Evolutionary conservation across 192 early-diverging fungal species (phyloP), one percentile per base, ranked within the genome.

Genomic region (Physocladia obscura): DNA sequence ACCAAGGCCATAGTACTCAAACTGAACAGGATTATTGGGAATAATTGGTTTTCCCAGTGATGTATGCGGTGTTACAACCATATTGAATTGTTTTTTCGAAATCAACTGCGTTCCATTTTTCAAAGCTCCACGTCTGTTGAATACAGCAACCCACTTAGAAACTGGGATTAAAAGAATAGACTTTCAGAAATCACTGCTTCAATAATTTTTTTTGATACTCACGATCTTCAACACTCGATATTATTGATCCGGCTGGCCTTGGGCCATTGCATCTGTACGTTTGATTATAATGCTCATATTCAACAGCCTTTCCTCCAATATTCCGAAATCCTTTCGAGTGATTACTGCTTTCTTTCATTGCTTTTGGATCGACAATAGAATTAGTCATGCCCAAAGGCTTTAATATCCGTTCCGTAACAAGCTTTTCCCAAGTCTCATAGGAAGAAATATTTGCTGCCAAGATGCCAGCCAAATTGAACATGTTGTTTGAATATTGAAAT

Each of bases 401-500:
- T 8, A 71, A 29, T 5, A 71, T 47, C 15, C 48, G 36, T n/a
- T 38, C 29, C n/a, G 19, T 11, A 29, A 71, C 49, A 6, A 61
- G 34, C 2, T 48, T 13, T 3, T 71, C 27, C 69, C 69, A 71
- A 22, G 44, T 44, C 4, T 6, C 19, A 5, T 34, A 31, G 21
- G 30, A 21, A 32, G 58, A 58, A 21, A 47, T 44, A 4, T 54
- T 55, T 54, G 22, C 71, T 5, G 62, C 61, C 13, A 73, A 39
- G 5, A 11, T 29, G 2, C 71, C 71, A 47, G 71, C 71, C 13
- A 73, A 34, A 13, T n/a, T 47, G 31, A 56, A 56, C 62, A 68
- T 68, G 51, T 67, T 13, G 61, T 73, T 73, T 36, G 30, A 39
- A 36, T 73, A 73, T n/a, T 63, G 32, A 19, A 26, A 73, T 39